Base-by-base conservation (phyloP, 257 asterid species). In the Misopates orontium region DNA sequence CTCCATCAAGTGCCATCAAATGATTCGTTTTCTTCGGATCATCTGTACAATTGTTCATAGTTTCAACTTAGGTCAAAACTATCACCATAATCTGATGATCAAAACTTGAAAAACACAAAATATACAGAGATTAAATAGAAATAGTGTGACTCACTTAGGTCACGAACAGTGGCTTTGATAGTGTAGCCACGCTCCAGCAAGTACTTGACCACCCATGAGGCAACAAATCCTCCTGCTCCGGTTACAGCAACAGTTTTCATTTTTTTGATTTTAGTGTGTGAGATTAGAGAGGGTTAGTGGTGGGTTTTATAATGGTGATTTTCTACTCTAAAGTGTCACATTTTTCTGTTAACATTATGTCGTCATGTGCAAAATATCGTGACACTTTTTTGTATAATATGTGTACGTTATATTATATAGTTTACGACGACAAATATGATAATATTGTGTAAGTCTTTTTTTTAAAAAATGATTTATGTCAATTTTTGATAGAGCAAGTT, bases 1-100 rank as follows among this genome's bases (percentile, higher is more conserved):
- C 95, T 61, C 95, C 91, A 36, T 87, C 91, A 54, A 87, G 82
- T 54, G 73, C 73, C 60, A 76, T 66, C 40, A 87, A 68, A 75
- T 87, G 95, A 24, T 67, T 66, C 0, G 72, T 69, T 72, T 73
- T 82, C 62, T 66, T 80, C 18, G 79, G 74, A 75, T 82, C 95
- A 75, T 50, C 95, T 86, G 71, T 67, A 45, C 4, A 19, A 54
- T 49, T 18, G 6, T n/a, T n/a, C 21, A 49, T n/a, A n/a, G 21
- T 20, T 53, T 8, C n/a, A n/a, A n/a, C n/a, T 4, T n/a, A 19
- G 21, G 11, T 10, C 4, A 2, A 53, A 21, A 53, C 21, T 10
- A 10, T n/a, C 20, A 49, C 17, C 55, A 4, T 28, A 1, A 36
- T 36, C 42, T 2, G 2, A 36, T 36, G 11, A 36, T 36, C 42